Evolutionary conservation across 345 rosid genomes (phyloP), one percentile per base, ranked within the genome.

Genomic region (Lepidium sativum): DNA sequence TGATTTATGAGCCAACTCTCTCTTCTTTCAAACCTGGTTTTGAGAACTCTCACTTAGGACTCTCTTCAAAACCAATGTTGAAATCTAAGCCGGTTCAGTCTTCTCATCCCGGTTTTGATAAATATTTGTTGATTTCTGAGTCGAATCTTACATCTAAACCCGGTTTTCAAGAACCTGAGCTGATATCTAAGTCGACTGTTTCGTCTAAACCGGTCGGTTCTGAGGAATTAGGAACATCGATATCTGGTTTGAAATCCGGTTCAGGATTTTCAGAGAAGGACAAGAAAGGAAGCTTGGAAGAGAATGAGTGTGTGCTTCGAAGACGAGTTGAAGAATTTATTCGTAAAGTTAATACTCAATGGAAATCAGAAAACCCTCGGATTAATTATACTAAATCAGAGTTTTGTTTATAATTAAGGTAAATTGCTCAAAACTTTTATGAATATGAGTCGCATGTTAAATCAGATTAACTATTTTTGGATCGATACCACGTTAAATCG

Each of bases 251-350:
- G 64, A 5, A 33, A 44, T 6, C 60, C 68, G 74, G 74, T 61
- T 61, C 49, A 44, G 34, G 43, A 1, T 2, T 34, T 29, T 33
- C 25, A 54, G 40, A 51, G 68, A 69, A 60, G 47, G 61, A 69
- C 12, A 45, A 59, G 66, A 60, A 21, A 69, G 67, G 60, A 20
- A 53, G 49, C 25, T 43, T 70, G 31, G 63, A 45, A 29, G 60
- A 55, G 14, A 69, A 64, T 18, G 77, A 67, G 33, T 78, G 85
- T 63, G 79, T 80, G 63, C 70, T 86, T 53, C 71, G 79, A 54
- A 84, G 69, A 80, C 75, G 85, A 73, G 75, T 75, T 3, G 96
- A 86, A 66, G 86, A 83, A 47, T 84, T 88, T 35, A 88, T 84
- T 14, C 62, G 63, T 14, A 82, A 84, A 50, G 80, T 84, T 21